These are phyloP conservation scores for Brasilioporus rufonigricans DNA, from an alignment of 768 basidiomycete species.

Conservation along the genomic window DNA sequence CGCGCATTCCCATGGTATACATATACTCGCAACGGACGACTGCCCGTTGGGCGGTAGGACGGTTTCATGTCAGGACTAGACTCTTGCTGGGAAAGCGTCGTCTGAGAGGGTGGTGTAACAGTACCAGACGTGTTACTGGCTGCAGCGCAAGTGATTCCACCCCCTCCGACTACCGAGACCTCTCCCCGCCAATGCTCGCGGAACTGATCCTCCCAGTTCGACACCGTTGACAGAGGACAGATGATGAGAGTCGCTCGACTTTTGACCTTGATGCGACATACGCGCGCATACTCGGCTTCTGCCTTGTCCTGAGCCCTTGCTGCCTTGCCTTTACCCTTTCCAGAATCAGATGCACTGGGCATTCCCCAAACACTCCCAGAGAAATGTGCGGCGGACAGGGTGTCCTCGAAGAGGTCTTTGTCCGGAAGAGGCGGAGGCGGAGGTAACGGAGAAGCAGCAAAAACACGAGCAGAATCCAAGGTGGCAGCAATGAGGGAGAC, in stretches of 20 bases:
- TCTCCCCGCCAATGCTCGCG: slow-evolving; percentile 94
- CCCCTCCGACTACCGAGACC: slow-evolving; percentile 81
- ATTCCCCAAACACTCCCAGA: slow-evolving; percentile 83
- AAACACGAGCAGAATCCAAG: slow-evolving; percentile 61
- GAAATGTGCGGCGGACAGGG: slow-evolving; percentile 57
- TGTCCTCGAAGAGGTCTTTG: slow-evolving; percentile 26
- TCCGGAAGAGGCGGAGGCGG: slow-evolving; percentile 43
- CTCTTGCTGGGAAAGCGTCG: slow-evolving; percentile 31
- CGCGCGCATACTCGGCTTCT: slow-evolving; percentile 66
- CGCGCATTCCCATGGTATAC: slow-evolving; percentile 94
- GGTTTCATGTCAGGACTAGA: slow-evolving; percentile 23
- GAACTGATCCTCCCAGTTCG: slow-evolving; percentile 99
- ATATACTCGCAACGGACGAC: slow-evolving; percentile 74
- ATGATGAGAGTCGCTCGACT: slow-evolving; percentile 94
- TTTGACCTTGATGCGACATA: slow-evolving; percentile 74
- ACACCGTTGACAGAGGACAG: slow-evolving; percentile 93
- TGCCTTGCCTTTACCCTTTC: slow-evolving; percentile 66
- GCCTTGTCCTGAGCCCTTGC: slow-evolving; percentile 65
- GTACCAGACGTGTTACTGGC: slow-evolving; percentile 34
- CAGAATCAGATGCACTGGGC: slow-evolving; percentile 47
- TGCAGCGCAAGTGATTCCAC: slow-evolving; percentile 38
- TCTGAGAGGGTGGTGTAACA: slow-evolving; percentile 37
- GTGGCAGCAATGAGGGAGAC: slow-evolving; percentile 93
- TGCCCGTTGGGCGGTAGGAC: slow-evolving; percentile 40
- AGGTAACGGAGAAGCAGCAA: slow-evolving; percentile 57